phyloP scores from a whole-genome alignment of 306 rosid species.

The Abrus precatorius region DNA sequence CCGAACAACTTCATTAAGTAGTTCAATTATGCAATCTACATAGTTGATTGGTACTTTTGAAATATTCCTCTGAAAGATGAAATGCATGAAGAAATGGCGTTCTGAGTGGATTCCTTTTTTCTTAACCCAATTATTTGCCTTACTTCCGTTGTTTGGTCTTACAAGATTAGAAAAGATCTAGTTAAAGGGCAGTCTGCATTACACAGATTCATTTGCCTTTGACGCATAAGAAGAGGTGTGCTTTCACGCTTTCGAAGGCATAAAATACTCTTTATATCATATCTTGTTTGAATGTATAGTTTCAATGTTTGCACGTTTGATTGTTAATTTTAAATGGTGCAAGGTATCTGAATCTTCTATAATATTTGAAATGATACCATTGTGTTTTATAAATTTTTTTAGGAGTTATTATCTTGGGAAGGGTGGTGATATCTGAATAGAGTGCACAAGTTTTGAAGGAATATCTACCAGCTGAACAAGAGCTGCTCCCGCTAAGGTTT shows the following conservation, averaged over 20 bases:
- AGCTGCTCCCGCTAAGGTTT: conserved; percentile 30
- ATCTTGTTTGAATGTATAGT: conserved; percentile 24
- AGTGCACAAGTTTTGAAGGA: conserved; percentile 41
- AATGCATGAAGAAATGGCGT: conserved; percentile 16
- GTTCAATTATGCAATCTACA: conserved; percentile 13
- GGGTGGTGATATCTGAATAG: conserved; percentile 20
- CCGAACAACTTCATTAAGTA: not conserved
- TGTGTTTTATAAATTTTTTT: conserved; percentile 17
- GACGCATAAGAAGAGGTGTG: conserved; percentile 15
- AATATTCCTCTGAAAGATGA: conserved; percentile 2
- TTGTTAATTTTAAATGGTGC: conserved; percentile 28
- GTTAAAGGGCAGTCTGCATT: conserved; percentile 3
- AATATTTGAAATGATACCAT: conserved; percentile 22
- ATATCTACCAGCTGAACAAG: conserved; percentile 36
- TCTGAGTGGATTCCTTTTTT: conserved; percentile 9
- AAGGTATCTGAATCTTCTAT: conserved; percentile 12
- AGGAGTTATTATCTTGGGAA: conserved; percentile 43
- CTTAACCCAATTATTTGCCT: not conserved
- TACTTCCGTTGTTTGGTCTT: not conserved
- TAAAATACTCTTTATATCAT: not conserved
- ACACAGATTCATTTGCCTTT: conserved; percentile 23
- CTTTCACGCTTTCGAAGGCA: not conserved
- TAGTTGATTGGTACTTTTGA: conserved; percentile 12
- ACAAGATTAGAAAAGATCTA: not conserved
- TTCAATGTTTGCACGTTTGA: not conserved